Percentiles rank a stretch among this genome's conserved stretches.
These are phyloP conservation scores for Leucocoprinus leucothites DNA, from an alignment of 768 basidiomycete genomes.

Conservation along the genomic window DNA sequence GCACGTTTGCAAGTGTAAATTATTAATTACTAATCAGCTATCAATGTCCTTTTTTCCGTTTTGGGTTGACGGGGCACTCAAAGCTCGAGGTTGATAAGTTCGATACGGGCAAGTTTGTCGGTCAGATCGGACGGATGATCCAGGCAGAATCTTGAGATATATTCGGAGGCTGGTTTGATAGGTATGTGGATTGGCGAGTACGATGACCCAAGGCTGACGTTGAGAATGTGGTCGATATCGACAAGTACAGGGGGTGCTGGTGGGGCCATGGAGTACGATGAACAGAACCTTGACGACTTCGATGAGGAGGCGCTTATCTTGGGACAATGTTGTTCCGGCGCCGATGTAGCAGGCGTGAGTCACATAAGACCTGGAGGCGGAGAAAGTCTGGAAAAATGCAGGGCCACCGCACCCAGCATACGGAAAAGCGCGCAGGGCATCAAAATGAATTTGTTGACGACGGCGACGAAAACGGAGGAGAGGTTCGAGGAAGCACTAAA, in stretches of 20 bases:
- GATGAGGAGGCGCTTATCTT: neutral
- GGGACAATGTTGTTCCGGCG: conserved; percentile 1
- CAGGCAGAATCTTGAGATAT: neutral
- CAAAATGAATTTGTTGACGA: neutral
- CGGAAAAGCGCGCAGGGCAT: neutral
- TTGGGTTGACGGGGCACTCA: neutral
- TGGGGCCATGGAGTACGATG: too few relatives aligned
- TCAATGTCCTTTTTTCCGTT: neutral
- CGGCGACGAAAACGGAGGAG: conserved; percentile 1
- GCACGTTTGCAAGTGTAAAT: neutral
- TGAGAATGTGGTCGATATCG: too few relatives aligned
- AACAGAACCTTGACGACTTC: too few relatives aligned
- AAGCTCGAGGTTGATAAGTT: neutral
- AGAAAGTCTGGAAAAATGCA: conserved; percentile 1
- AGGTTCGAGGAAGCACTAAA: neutral
- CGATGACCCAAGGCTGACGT: too few relatives aligned
- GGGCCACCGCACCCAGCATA: neutral
- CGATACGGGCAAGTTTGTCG: neutral
- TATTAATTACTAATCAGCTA: neutral
- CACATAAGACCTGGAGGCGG: neutral
- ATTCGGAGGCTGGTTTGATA: neutral
- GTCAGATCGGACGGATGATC: neutral
- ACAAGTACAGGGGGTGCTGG: too few relatives aligned
- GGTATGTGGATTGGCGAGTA: neutral
- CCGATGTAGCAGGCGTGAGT: neutral